Evolutionary conservation across 768 basidiomycete genomes (phyloP).

Genomic region (Macrolepiota albuminosa): DNA sequence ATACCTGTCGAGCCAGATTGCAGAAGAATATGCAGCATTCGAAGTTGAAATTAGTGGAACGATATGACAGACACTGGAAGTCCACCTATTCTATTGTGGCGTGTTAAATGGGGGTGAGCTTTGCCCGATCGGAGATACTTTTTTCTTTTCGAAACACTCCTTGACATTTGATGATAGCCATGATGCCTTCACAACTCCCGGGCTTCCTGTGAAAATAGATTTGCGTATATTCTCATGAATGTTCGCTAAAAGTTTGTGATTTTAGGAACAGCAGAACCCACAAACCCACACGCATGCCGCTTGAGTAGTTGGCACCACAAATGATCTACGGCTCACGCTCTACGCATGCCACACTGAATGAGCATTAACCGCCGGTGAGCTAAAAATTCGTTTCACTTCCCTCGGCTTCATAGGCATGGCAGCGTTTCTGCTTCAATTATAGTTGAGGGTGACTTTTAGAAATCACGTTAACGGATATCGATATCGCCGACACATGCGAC

Average conservation of each 20-base stretch:
- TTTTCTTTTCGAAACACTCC: neutral
- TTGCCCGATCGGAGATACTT: neutral
- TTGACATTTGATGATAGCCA: neutral
- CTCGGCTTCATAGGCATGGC: neutral
- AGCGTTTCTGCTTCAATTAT: conserved; percentile 3
- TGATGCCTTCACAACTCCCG: neutral
- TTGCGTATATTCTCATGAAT: neutral
- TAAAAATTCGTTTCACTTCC: conserved; percentile 3
- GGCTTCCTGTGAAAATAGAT: conserved; percentile 1
- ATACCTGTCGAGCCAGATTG: neutral
- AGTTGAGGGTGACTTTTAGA: conserved; percentile 1
- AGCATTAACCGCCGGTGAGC: conserved; percentile 5
- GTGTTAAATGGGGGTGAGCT: neutral
- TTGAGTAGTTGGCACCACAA: neutral
- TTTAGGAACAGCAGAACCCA: neutral
- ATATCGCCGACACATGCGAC: conserved; percentile 2
- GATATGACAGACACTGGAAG: neutral
- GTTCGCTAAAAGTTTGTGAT: neutral
- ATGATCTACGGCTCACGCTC: neutral
- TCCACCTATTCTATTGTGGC: neutral
- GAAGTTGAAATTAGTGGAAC: neutral
- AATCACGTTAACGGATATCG: neutral
- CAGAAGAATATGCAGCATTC: neutral
- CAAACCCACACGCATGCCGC: neutral
- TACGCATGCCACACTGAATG: neutral